Conservation (phyloP, 257 asterid genomes). For the Cruciata laevipes region DNA sequence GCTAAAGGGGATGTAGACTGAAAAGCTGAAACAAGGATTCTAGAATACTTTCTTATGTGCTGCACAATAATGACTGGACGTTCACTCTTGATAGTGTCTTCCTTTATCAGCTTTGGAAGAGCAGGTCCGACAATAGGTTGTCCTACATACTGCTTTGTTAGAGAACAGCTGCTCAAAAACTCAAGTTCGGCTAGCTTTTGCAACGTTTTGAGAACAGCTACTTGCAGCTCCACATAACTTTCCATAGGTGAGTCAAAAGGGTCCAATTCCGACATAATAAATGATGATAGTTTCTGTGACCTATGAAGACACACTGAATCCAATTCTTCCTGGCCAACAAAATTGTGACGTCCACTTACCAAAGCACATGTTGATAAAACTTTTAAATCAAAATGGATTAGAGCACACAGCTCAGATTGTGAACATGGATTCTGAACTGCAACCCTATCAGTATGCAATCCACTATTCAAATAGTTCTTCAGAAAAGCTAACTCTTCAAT, state of each 20-base stretch:
- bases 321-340: constrained; percentile 38
- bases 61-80: constrained; percentile 46
- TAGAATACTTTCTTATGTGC: constrained; percentile 51
- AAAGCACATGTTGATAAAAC: constrained; percentile 67
- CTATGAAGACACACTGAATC: constrained; percentile 42
- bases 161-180: constrained; percentile 56
- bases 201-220: constrained; percentile 52
- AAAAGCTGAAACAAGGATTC: constrained; percentile 62
- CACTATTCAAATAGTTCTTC: constrained; percentile 35
- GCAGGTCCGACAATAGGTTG: constrained; percentile 33
- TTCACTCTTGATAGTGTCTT: constrained; percentile 34
- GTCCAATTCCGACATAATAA: constrained; percentile 45
- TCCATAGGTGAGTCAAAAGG: constrained; percentile 54
- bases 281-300: constrained; percentile 50
- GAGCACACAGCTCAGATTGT: constrained; percentile 50
- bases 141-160: constrained; percentile 34
- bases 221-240: constrained; percentile 64
- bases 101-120: constrained; percentile 29
- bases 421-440: constrained; percentile 42
- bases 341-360: constrained; percentile 34
- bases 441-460: constrained; percentile 26
- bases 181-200: constrained; percentile 62
- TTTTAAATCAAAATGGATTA: constrained; percentile 67
- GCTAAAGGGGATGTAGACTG: constrained; percentile 60
- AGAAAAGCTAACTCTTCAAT: constrained; percentile 69